Base-by-base conservation (phyloP, 176 grass and related monocot genomes). In the Bromus sterilis region DNA sequence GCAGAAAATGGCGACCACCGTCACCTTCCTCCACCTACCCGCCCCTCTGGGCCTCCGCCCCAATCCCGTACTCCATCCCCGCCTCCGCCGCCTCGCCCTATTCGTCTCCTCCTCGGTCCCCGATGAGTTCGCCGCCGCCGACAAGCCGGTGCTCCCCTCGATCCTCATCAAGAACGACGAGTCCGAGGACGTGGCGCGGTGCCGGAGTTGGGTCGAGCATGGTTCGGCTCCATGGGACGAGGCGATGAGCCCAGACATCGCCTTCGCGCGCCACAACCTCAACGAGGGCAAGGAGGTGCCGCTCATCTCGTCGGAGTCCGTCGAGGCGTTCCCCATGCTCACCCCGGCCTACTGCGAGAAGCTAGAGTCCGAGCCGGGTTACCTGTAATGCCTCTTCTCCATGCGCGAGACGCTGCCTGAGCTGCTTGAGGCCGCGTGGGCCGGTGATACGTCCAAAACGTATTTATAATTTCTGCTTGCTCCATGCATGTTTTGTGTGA, bases 211-310 rank as follows among this genome's bases (percentile, higher is more conserved):
- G 94, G 79, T 89, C 2, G 85, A 94, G 74, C 89, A 87, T 14
- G 91, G 85, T 3, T 97, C 92, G 94, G 92, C 94, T 0, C 94
- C 92, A 0, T 97, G 94, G 94, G 94, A 97, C 85, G 91, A 97
- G 78, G 13, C 90, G 10, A 85, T 97, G 76, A 92, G 82, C 28
- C 89, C 88, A 10, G 92, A 97, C 86, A 87, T 89, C 4, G 92
- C 91, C 12, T 97, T 97, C 79, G 94, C 92, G 36, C 87, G 87
- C 13, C 83, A 90, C 80, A 92, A 87, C 72, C 88, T 97, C 36
- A 94, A 97, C 89, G n/a, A n/a, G n/a, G n/a, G n/a, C n/a, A n/a
- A n/a, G n/a, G n/a, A n/a, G n/a, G n/a, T n/a, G n/a, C n/a, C 94
- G 20, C 91, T 97, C 33, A 83, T 85, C 51, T 82, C 91, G 25